Percentiles rank a stretch among this genome's conserved stretches.
These are phyloP conservation scores for Scutellaria minor DNA, from an alignment of 257 asterid genomes.

Conservation along the genomic window DNA sequence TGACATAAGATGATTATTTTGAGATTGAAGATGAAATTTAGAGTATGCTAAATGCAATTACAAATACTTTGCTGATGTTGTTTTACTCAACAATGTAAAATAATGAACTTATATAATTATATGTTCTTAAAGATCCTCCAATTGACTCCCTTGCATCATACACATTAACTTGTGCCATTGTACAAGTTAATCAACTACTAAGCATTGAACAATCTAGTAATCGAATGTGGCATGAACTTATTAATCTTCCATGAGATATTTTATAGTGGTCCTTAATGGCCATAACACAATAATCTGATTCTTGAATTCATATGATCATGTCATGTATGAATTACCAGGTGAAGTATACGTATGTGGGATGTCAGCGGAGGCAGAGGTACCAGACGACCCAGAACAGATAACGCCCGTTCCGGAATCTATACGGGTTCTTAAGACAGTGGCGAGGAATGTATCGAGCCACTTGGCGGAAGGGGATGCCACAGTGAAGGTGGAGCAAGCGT, in stretches of 20 bases:
- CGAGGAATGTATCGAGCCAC: slow-evolving; percentile 74
- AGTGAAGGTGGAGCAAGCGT: slow-evolving; percentile 88
- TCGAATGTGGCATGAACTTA: not conserved
- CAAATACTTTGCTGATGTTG: too few relatives aligned
- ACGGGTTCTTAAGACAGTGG: slow-evolving; percentile 65
- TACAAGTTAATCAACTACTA: not conserved
- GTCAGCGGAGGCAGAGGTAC: slow-evolving; percentile 85
- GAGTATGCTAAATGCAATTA: too few relatives aligned
- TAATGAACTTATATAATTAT: too few relatives aligned
- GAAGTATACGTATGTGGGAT: slow-evolving; percentile 96
- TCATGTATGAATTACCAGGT: slow-evolving; percentile 48
- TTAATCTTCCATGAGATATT: too few relatives aligned
- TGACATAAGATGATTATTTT: too few relatives aligned
- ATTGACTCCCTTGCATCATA: too few relatives aligned
- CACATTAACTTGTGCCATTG: too few relatives aligned
- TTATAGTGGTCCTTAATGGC: not conserved
- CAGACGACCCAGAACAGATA: slow-evolving; percentile 80
- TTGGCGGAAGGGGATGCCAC: slow-evolving; percentile 64
- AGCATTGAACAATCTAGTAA: not conserved
- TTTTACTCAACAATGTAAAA: too few relatives aligned
- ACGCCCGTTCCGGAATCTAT: slow-evolving; percentile 70
- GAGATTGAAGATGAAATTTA: too few relatives aligned
- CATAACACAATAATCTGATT: too few relatives aligned
- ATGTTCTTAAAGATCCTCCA: too few relatives aligned
- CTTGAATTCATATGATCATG: not conserved